Conservation (phyloP, 2,329 filamentous ascomycete species). For the Hypoxylon sp. region DNA sequence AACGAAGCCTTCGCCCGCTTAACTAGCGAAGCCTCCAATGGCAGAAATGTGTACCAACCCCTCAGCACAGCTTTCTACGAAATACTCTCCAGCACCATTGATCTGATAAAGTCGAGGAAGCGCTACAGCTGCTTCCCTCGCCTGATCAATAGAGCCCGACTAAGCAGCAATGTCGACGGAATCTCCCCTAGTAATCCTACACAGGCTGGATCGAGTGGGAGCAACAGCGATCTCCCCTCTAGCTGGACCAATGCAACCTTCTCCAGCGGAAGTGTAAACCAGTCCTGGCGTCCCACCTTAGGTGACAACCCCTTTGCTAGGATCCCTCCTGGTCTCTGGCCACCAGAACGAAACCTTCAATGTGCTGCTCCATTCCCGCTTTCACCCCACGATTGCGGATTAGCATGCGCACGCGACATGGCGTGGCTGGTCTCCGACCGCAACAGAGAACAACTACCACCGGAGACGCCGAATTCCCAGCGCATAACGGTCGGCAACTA, state of each 20-base stretch:
- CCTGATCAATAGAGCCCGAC: not conserved
- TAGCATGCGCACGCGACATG: not conserved
- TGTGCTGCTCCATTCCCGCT: not conserved
- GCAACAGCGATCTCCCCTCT: not conserved
- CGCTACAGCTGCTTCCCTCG: not conserved
- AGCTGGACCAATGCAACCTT: not conserved
- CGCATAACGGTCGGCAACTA: not conserved
- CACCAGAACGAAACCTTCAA: not conserved
- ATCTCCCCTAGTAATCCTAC: not conserved
- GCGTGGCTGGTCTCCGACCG: not conserved
- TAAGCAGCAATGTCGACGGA: not conserved
- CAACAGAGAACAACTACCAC: no score
- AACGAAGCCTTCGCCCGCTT: no score
- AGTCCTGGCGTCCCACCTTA: not conserved
- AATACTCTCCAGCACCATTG: not conserved
- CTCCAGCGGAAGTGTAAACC: not conserved
- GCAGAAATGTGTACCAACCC: no score
- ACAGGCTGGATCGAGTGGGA: not conserved
- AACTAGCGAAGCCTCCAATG: no score
- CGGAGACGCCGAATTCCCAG: not conserved
- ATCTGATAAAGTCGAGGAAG: not conserved
- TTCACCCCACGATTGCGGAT: not conserved
- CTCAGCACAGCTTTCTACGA: not conserved
- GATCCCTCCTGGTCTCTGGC: not conserved
- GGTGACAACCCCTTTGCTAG: not conserved